Conservation (phyloP, 2,329 filamentous ascomycete species). For the Colletotrichum musae region DNA sequence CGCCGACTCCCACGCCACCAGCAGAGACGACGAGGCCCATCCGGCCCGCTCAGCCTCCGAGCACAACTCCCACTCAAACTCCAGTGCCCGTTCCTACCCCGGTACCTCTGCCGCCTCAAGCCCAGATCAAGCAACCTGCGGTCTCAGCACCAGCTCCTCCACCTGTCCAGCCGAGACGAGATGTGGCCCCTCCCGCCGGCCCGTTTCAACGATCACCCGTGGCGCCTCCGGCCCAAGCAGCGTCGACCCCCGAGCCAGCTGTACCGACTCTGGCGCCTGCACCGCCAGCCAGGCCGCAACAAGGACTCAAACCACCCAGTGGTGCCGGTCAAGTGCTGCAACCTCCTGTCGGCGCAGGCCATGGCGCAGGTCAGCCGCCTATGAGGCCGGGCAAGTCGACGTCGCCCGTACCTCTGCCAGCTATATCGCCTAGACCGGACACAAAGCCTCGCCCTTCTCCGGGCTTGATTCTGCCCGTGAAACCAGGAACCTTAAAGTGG, state of each 20-base stretch:
- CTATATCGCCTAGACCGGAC: conserved; percentile 54
- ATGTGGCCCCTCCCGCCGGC: conserved; percentile 22
- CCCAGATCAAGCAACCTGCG: conserved; percentile 16
- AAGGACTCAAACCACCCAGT: conserved; percentile 50
- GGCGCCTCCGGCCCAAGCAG: conserved; percentile 30
- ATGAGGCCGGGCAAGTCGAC: conserved; percentile 43
- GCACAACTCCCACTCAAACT: conserved; percentile 44
- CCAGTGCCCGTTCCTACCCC: conserved; percentile 37
- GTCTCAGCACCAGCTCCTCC: conserved; percentile 7
- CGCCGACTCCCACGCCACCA: conserved; percentile 14
- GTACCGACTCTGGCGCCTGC: conserved; percentile 40
- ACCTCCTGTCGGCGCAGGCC: conserved; percentile 51
- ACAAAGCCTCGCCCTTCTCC: conserved; percentile 50
- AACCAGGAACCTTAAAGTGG: conserved; percentile 54
- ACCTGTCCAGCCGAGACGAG: conserved; percentile 24
- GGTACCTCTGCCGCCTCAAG: conserved; percentile 31
- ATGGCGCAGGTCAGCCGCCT: conserved; percentile 50
- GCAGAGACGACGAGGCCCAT: conserved; percentile 28
- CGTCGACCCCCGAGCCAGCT: neutral
- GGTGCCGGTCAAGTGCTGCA: conserved; percentile 53
- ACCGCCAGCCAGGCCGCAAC: conserved; percentile 50
- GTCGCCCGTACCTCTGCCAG: conserved; percentile 44
- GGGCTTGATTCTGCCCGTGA: conserved; percentile 43
- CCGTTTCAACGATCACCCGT: conserved; percentile 32
- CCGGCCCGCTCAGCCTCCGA: conserved; percentile 44